Percentiles rank a stretch among this genome's conserved stretches.
phyloP scores from a whole-genome alignment of 345 rosid species.

The Eucalyptus grandis region DNA sequence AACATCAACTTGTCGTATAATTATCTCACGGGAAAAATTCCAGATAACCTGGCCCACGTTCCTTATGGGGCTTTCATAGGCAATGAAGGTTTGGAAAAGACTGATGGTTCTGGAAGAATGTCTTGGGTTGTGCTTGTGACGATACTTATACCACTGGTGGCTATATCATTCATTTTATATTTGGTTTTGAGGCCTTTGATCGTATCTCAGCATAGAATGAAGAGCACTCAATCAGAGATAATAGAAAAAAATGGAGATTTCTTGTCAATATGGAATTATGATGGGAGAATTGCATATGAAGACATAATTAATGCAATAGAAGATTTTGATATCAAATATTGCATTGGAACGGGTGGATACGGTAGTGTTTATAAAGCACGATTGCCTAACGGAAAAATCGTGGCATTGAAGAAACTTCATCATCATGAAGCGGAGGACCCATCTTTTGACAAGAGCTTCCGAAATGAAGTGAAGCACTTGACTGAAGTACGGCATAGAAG shows the following conservation, averaged over 20 bases:
- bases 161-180: neutral
- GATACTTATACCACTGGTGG: neutral
- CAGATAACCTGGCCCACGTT: neutral
- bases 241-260: neutral
- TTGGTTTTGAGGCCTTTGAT: too few relatives aligned
- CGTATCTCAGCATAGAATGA: too few relatives aligned
- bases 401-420: constrained; percentile 2
- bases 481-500: constrained; percentile 3
- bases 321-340: constrained; percentile 1
- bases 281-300: constrained; percentile 3
- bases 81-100: neutral
- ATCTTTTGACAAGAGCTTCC: neutral
- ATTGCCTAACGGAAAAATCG: neutral
- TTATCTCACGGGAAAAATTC: neutral
- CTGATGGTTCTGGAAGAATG: neutral
- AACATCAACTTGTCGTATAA: neutral
- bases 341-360: constrained; percentile 11
- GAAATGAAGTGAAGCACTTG: neutral
- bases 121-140: rapidly evolving
- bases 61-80: neutral
- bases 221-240: neutral
- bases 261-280: neutral
- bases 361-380: constrained; percentile 13
- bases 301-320: constrained; percentile 4
- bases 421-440: neutral